Evolutionary conservation across 768 basidiomycete species (phyloP).

Genomic region (Sarcomyxa edulis): DNA sequence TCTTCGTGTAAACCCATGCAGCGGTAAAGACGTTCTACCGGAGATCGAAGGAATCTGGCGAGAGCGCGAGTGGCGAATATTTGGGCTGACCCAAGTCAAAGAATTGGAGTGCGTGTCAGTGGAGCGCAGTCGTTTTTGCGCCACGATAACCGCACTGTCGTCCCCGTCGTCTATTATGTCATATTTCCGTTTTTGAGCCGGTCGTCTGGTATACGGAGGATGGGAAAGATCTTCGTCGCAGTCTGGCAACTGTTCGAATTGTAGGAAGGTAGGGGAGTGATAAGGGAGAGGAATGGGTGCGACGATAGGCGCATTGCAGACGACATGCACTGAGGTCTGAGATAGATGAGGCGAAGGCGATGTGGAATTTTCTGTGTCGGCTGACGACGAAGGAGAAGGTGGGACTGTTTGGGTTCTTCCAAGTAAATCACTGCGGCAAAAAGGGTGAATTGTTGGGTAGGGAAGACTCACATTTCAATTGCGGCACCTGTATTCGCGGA

Average conservation of each 20-base stretch:
- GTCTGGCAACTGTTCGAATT: constrained; percentile 60
- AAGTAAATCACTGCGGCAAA: too few relatives aligned
- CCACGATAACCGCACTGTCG: too few relatives aligned
- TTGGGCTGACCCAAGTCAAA: too few relatives aligned
- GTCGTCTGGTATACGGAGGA: constrained; percentile 49
- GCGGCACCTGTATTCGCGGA: too few relatives aligned
- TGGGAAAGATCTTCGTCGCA: constrained; percentile 66
- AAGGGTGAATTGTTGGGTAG: too few relatives aligned
- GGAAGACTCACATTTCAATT: constrained; percentile 20
- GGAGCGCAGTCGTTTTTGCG: too few relatives aligned
- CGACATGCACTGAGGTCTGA: constrained; percentile 37
- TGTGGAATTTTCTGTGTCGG: constrained; percentile 7
- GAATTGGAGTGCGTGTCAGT: too few relatives aligned
- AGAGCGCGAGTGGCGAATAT: too few relatives aligned
- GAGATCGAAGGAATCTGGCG: too few relatives aligned
- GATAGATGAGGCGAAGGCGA: constrained; percentile 7
- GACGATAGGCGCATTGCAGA: constrained; percentile 64
- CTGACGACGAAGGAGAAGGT: constrained; percentile 39
- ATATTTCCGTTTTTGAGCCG: constrained; percentile 46
- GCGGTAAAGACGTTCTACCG: too few relatives aligned
- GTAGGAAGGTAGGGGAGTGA: constrained; percentile 64
- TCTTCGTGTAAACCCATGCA: too few relatives aligned
- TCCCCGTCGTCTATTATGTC: constrained; percentile 13
- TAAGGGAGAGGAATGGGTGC: constrained; percentile 67
- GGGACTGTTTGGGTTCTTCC: constrained; percentile 27